phyloP scores from a whole-genome alignment of 108 stramenopile genomes.

The Fragilaria radians region DNA sequence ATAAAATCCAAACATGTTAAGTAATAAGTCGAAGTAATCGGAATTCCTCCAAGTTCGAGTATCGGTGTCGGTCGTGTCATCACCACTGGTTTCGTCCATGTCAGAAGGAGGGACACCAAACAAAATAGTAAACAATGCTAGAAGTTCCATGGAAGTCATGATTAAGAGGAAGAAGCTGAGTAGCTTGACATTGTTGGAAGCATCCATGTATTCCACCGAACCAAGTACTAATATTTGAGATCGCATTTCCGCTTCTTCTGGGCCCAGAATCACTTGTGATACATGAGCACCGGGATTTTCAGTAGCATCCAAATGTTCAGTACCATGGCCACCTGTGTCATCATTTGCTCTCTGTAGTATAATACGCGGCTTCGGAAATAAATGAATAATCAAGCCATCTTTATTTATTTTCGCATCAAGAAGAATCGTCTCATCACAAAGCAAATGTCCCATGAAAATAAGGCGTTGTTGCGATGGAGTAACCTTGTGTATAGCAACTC shows the following conservation, averaged over 20 bases:
- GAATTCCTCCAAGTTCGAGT: conserved; percentile 46
- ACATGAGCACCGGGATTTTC: conserved; percentile 52
- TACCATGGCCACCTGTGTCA: conserved; percentile 2
- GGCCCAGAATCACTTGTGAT: conserved; percentile 62
- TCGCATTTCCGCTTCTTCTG: conserved; percentile 65
- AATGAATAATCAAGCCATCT: conserved; percentile 54
- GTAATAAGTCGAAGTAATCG: conserved; percentile 56
- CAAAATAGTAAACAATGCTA: conserved; percentile 52
- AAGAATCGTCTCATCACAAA: conserved; percentile 39
- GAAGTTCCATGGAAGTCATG: conserved; percentile 61
- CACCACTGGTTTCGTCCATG: conserved; percentile 2
- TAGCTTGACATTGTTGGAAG: conserved; percentile 73
- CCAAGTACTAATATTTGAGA: conserved; percentile 71
- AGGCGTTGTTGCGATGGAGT: conserved; percentile 56
- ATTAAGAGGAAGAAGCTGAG: conserved; percentile 69
- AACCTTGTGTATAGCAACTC: conserved; percentile 50
- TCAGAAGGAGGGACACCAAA: conserved; percentile 37
- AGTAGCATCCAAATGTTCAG: conserved; percentile 2
- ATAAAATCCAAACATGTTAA: conserved; percentile 58
- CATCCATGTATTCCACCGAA: conserved; percentile 61
- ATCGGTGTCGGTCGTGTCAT: conserved; percentile 3
- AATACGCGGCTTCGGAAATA: conserved; percentile 81
- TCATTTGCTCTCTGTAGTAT: conserved; percentile 21
- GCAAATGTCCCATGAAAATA: conserved; percentile 66
- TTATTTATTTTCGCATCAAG: conserved; percentile 38